These are phyloP conservation scores for Nannochloropsis oceanica DNA, from an alignment of 108 stramenopile genomes.

Conservation along the genomic window DNA sequence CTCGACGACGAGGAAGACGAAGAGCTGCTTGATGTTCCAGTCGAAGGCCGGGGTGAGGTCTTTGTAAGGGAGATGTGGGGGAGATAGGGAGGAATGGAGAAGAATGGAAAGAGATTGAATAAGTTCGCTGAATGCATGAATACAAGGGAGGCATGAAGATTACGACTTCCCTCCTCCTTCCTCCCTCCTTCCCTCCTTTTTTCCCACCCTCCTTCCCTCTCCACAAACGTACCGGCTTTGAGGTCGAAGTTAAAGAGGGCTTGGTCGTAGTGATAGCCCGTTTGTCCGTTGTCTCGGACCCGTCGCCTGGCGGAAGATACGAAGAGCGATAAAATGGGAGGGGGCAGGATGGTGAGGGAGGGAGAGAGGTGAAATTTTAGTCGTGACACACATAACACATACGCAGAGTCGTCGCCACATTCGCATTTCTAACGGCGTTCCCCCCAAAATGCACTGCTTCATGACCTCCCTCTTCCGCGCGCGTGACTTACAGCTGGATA, in stretches of 20 bases:
- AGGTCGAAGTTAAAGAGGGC: conserved; percentile 80
- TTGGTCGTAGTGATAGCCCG: conserved; percentile 77
- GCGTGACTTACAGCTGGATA: not conserved
- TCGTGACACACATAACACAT: not conserved
- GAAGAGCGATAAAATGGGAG: not conserved
- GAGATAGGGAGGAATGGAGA: not conserved
- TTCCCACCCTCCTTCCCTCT: not conserved
- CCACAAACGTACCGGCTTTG: conserved; percentile 38
- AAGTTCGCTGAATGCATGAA: no score
- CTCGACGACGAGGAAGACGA: conserved; percentile 51
- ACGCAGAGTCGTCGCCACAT: not conserved
- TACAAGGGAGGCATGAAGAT: no score
- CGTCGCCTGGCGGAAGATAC: conserved; percentile 38
- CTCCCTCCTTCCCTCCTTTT: not conserved
- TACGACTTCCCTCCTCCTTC: no score
- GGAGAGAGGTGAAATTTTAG: not conserved
- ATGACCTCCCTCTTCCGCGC: not conserved
- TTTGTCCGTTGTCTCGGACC: conserved; percentile 59
- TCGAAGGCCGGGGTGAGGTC: conserved; percentile 90
- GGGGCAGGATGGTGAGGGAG: not conserved
- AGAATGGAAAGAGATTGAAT: not conserved
- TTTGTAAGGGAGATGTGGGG: not conserved
- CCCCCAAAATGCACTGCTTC: not conserved
- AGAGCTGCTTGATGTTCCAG: conserved; percentile 80
- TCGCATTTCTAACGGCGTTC: not conserved